These are phyloP conservation scores for Trifolium subterraneum DNA, from an alignment of 306 rosid species.

Conservation along the genomic window DNA sequence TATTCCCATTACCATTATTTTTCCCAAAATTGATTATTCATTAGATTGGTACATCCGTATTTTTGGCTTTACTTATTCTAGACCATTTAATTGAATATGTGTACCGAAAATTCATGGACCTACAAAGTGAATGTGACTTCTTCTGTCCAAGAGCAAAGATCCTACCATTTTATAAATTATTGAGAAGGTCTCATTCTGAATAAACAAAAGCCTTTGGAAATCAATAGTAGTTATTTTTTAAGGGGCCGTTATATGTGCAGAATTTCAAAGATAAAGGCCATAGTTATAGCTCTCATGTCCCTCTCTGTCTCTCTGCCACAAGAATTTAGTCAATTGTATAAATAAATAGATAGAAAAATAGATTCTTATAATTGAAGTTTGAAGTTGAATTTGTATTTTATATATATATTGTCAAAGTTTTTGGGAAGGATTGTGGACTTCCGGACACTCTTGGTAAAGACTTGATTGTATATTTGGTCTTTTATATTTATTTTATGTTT, in stretches of 20 bases:
- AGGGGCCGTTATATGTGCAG: constrained; percentile 1
- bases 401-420: too few species aligned
- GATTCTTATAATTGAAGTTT: background rate
- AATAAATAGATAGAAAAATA: background rate
- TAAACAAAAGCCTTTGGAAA: background rate
- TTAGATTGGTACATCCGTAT: constrained; percentile 35
- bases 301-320: background rate
- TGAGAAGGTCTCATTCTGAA: background rate
- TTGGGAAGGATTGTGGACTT: too few species aligned
- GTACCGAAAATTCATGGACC: constrained; percentile 28
- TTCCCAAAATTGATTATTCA: constrained; percentile 16
- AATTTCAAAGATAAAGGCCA: background rate
- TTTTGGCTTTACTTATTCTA: constrained; percentile 28
- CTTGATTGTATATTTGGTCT: too few species aligned
- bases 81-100: constrained; percentile 24
- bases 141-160: constrained; percentile 33
- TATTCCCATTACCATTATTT: constrained; percentile 37
- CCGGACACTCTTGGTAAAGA: too few species aligned
- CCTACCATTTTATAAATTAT: background rate
- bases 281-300: background rate
- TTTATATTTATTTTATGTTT: too few species aligned
- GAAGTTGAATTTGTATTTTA: background rate
- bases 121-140: constrained; percentile 19
- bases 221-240: background rate
- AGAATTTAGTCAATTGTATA: background rate